Percentiles rank a stretch among this genome's conserved stretches.
These are phyloP conservation scores for Tetraselmis chui DNA, from an alignment of 139 green algal species.

Conservation along the genomic window DNA sequence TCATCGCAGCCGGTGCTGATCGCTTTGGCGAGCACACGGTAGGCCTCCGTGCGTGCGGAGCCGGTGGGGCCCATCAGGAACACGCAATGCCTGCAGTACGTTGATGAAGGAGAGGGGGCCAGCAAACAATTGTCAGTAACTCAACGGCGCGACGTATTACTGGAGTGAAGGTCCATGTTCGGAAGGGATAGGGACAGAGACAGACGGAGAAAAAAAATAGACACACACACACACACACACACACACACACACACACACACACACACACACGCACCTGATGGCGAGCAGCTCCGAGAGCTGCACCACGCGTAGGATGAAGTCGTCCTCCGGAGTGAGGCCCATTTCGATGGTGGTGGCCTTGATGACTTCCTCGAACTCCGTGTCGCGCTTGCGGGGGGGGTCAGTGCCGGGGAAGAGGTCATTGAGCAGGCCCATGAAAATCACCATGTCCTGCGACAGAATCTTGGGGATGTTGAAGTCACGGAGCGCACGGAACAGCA, in stretches of 20 bases:
- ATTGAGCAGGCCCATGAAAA: conserved; percentile 79
- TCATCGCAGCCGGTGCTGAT: conserved; percentile 58
- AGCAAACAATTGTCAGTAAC: too few species aligned
- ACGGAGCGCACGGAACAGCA: conserved; percentile 73
- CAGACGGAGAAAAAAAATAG: too few species aligned
- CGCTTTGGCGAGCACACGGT: conserved; percentile 69
- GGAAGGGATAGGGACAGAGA: too few species aligned
- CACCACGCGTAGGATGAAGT: conserved; percentile 72
- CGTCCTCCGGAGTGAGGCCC: conserved; percentile 56
- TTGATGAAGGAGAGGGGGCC: too few species aligned
- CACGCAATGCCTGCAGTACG: too few species aligned
- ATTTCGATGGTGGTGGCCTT: conserved; percentile 31
- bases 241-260: too few species aligned
- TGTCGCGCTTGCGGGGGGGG: conserved; percentile 61
- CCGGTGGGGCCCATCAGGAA: conserved; percentile 80
- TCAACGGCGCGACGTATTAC: too few species aligned
- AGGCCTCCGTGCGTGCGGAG: conserved; percentile 62
- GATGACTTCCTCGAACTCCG: conserved; percentile 65
- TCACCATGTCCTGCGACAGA: conserved; percentile 66
- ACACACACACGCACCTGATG: too few species aligned
- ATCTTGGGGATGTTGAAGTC: conserved; percentile 89
- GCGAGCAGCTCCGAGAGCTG: conserved; percentile 74
- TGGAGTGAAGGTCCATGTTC: too few species aligned
- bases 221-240: too few species aligned
- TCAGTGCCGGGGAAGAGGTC: conserved; percentile 74